Evolutionary conservation across 1,284 basidiomycete species (phyloP).

Genomic region (Cutaneotrichosporon sp.): DNA sequence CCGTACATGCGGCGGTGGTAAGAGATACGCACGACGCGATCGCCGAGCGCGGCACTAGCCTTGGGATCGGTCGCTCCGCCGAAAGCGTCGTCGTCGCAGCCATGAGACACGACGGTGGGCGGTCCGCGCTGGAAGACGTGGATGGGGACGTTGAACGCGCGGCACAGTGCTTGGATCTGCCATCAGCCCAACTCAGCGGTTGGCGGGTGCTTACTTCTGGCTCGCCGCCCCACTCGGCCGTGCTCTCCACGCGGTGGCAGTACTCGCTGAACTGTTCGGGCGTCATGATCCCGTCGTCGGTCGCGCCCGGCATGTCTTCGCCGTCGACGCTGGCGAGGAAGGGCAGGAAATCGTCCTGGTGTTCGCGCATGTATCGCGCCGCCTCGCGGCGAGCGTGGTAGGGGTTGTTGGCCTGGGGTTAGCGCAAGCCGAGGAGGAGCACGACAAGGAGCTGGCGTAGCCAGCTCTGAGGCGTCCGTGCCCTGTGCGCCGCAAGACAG

Average conservation of each 20-base stretch:
- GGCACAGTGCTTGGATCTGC: constrained; percentile 75
- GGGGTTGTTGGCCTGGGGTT: constrained; percentile 28
- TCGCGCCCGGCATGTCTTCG: constrained; percentile 68
- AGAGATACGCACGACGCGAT: constrained; percentile 65
- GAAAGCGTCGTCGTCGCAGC: constrained; percentile 43
- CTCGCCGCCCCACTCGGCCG: constrained; percentile 93
- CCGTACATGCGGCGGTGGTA: constrained; percentile 91
- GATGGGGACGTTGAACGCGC: constrained; percentile 79
- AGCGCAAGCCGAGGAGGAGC: no score
- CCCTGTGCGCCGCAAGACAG: no score
- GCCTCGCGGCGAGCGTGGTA: constrained; percentile 61
- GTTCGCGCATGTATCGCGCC: constrained; percentile 72
- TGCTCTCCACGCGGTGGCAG: constrained; percentile 72
- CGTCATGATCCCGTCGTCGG: constrained; percentile 67
- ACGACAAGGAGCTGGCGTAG: no score
- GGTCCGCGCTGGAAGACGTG: constrained; percentile 81
- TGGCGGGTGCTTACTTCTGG: constrained; percentile 60
- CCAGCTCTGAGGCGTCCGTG: no score
- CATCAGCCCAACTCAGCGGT: constrained; percentile 27
- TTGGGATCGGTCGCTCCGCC: constrained; percentile 44
- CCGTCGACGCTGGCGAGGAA: constrained; percentile 76
- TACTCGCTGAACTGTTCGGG: constrained; percentile 67
- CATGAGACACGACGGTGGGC: constrained; percentile 77
- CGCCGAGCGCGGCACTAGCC: constrained; percentile 45
- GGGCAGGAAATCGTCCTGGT: constrained; percentile 87